phyloP scores from a whole-genome alignment of 1,139 yeast species.

The Groenewaldozyma sp. region DNA sequence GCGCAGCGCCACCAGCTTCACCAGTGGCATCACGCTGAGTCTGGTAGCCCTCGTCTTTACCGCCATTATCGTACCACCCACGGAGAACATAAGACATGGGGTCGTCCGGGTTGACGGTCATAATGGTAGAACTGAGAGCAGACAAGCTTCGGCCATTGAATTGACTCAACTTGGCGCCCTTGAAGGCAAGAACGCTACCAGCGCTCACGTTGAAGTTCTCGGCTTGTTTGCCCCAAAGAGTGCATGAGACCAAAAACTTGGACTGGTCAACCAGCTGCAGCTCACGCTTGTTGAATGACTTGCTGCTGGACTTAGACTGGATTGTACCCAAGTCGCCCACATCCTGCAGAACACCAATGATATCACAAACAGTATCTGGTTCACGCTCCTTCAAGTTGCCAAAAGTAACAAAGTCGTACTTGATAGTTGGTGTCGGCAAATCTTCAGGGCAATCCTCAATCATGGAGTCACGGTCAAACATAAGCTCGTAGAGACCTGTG shows the following conservation, averaged over 20 bases:
- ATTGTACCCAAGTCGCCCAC: slow-evolving; percentile 70
- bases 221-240: slow-evolving; percentile 89
- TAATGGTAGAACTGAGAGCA: slow-evolving; percentile 67
- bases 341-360: slow-evolving; percentile 73
- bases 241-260: slow-evolving; percentile 64
- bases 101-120: slow-evolving; percentile 75
- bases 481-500: slow-evolving; percentile 71
- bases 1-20: slow-evolving; percentile 21
- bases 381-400: slow-evolving; percentile 58
- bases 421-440: slow-evolving; percentile 60
- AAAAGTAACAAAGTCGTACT: slow-evolving; percentile 67
- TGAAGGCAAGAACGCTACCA: slow-evolving; percentile 85
- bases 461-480: slow-evolving; percentile 69
- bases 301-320: slow-evolving; percentile 87
- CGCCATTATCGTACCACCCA: slow-evolving; percentile 92
- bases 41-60: slow-evolving; percentile 47
- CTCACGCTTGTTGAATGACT: slow-evolving; percentile 87
- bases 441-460: slow-evolving; percentile 62
- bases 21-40: slow-evolving; percentile 43
- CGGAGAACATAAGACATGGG: slow-evolving; percentile 79
- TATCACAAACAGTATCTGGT: slow-evolving; percentile 57
- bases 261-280: slow-evolving; percentile 79
- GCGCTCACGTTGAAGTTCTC: slow-evolving; percentile 57
- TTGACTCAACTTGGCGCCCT: slow-evolving; percentile 84
- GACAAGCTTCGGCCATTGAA: slow-evolving; percentile 83